Percentiles rank a stretch among this genome's conserved stretches.
Evolutionary conservation across 2,329 filamentous ascomycete genomes (phyloP).

Genomic region (Aureobasidium lini): DNA sequence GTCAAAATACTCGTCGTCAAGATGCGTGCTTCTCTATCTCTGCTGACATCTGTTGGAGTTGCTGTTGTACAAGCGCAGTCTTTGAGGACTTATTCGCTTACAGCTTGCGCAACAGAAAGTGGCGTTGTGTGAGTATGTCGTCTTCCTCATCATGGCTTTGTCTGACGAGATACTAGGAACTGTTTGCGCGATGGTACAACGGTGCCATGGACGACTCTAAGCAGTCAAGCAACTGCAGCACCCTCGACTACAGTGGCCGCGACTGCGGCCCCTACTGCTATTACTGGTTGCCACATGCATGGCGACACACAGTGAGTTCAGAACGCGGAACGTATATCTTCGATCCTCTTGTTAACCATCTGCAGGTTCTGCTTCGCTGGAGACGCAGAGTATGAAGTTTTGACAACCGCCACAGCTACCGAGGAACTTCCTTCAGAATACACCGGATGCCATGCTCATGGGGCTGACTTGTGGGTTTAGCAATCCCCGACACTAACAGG

Average conservation of each 20-base stretch:
- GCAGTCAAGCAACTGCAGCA: not conserved
- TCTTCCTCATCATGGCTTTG: too few relatives aligned
- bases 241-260: not conserved
- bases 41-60: not conserved
- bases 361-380: conserved; percentile 39
- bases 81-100: not conserved
- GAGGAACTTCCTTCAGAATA: conserved; percentile 53
- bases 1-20: not conserved
- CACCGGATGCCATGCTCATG: conserved; percentile 59
- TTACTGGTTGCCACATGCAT: conserved; percentile 41
- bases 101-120: not conserved
- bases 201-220: conserved; percentile 5
- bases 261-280: not conserved
- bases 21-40: not conserved
- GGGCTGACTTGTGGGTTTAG: conserved; percentile 44
- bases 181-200: conserved; percentile 4
- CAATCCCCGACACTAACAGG: too few relatives aligned
- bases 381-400: conserved; percentile 36
- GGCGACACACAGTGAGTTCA: conserved; percentile 34
- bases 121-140: not conserved
- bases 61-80: not conserved
- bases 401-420: conserved; percentile 48
- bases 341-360: not conserved
- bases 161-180: not conserved
- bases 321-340: not conserved